A percentile compares a stretch with the other conserved stretches of the same genome.
These are phyloP conservation scores for Bromus sterilis DNA, from an alignment of 176 grass and related monocot species.

Conservation along the genomic window DNA sequence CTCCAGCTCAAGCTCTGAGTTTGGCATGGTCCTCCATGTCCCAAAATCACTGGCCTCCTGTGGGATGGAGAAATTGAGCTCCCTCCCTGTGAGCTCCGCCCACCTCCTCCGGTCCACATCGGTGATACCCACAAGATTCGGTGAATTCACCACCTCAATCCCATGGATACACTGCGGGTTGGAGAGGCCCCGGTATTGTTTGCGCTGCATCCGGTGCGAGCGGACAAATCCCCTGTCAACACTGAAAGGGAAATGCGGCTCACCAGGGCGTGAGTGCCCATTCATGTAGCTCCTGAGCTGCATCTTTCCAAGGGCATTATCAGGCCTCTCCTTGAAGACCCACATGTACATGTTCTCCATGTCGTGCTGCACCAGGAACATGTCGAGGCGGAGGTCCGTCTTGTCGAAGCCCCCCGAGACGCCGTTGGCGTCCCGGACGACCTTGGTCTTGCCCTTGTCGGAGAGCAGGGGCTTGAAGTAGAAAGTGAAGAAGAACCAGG, in stretches of 20 bases:
- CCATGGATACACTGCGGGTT: slow-evolving; percentile 98
- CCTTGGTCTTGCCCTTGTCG: slow-evolving; percentile 82
- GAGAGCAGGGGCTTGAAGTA: slow-evolving; percentile 88
- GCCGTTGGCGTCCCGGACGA: slow-evolving; percentile 44
- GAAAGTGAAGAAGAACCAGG: slow-evolving; percentile 99
- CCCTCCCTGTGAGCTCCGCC: slow-evolving; percentile 80
- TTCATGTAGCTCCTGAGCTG: slow-evolving; percentile 99
- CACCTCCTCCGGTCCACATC: slow-evolving; percentile 88
- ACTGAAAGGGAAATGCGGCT: slow-evolving; percentile 89
- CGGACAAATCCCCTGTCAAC: slow-evolving; percentile 79
- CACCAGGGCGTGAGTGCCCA: slow-evolving; percentile 72
- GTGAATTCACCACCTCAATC: slow-evolving; percentile 71
- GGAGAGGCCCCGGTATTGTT: slow-evolving; percentile 91
- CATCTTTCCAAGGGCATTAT: slow-evolving; percentile 98
- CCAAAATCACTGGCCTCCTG: slow-evolving; percentile 89
- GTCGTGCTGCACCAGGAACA: slow-evolving; percentile 98
- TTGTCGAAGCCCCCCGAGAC: slow-evolving; percentile 64
- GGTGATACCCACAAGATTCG: slow-evolving; percentile 52
- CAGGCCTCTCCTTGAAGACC: slow-evolving; percentile 94
- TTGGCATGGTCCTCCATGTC: slow-evolving; percentile 80
- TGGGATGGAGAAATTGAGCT: slow-evolving; percentile 78
- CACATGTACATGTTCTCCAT: slow-evolving; percentile 99
- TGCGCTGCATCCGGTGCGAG: slow-evolving; percentile 96
- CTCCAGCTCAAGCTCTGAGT: slow-evolving; percentile 74
- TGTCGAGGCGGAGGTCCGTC: slow-evolving; percentile 73